Evolutionary conservation across 768 basidiomycete species (phyloP).

Genomic region (Mycena chlorophos): DNA sequence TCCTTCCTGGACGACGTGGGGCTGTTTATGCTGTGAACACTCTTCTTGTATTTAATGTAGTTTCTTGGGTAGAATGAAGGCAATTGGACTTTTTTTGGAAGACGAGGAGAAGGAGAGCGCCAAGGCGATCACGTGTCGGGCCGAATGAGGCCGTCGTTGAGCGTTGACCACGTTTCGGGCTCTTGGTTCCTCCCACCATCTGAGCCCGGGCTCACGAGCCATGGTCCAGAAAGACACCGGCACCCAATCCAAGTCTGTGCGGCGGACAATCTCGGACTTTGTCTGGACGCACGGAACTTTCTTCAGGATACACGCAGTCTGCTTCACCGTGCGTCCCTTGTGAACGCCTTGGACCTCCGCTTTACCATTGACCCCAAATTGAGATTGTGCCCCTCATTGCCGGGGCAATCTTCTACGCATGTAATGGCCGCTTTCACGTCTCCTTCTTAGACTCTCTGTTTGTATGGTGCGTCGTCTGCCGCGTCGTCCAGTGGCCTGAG

Average conservation of each 20-base stretch:
- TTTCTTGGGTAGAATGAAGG: constrained; percentile 9
- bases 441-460: constrained; percentile 59
- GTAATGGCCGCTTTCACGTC: constrained; percentile 54
- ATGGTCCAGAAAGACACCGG: neutral
- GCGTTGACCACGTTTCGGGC: too few species aligned
- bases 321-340: constrained; percentile 54
- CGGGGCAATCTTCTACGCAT: constrained; percentile 65
- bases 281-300: constrained; percentile 41
- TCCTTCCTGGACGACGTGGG: constrained; percentile 21
- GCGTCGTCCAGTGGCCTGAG: neutral
- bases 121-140: too few species aligned
- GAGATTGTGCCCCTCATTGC: constrained; percentile 62
- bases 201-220: neutral
- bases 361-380: too few species aligned
- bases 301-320: constrained; percentile 51
- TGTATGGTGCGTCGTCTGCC: constrained; percentile 33
- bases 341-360: too few species aligned
- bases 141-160: too few species aligned
- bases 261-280: constrained; percentile 19
- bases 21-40: constrained; percentile 12
- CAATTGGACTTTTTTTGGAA: too few species aligned
- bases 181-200: too few species aligned
- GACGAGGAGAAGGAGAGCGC: too few species aligned
- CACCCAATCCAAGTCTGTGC: neutral
- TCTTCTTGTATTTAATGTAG: neutral